These are phyloP conservation scores for Candida methanosorbosa DNA, from an alignment of 805 yeast species.

Conservation along the genomic window DNA sequence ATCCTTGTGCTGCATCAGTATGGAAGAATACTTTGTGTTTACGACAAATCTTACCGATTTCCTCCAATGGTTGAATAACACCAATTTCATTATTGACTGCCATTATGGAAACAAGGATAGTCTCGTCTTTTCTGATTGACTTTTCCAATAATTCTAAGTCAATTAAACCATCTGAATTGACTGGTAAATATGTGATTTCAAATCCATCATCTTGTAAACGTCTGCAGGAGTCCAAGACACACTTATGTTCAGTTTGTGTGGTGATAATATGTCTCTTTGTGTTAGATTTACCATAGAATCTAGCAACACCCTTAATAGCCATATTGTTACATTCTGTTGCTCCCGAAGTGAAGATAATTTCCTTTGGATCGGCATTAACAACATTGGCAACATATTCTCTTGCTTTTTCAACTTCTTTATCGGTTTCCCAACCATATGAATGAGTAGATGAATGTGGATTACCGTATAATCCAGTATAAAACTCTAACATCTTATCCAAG, in stretches of 20 bases:
- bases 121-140: conserved; percentile 85
- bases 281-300: conserved; percentile 83
- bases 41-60: conserved; percentile 83
- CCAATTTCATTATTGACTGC: conserved; percentile 98
- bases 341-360: conserved; percentile 93
- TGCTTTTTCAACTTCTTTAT: conserved; percentile 81
- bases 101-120: conserved; percentile 87
- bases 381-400: conserved; percentile 74
- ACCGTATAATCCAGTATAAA: conserved; percentile 89
- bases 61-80: conserved; percentile 91
- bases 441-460: conserved; percentile 98
- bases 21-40: conserved; percentile 90
- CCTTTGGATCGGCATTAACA: conserved; percentile 92
- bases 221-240: conserved; percentile 96
- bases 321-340: conserved; percentile 97
- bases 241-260: conserved; percentile 95
- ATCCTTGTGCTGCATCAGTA: conserved; percentile 96
- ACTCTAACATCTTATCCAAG: conserved; percentile 75
- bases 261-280: conserved; percentile 93
- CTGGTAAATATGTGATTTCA: conserved; percentile 90
- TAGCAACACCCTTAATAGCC: conserved; percentile 91
- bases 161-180: conserved; percentile 70
- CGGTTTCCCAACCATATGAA: conserved; percentile 98
- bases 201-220: conserved; percentile 94
- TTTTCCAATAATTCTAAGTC: conserved; percentile 68